A percentile compares a stretch with the other conserved stretches of the same genome.
phyloP scores from a whole-genome alignment of 805 yeast species.

The Wickerhamiella galacta region DNA sequence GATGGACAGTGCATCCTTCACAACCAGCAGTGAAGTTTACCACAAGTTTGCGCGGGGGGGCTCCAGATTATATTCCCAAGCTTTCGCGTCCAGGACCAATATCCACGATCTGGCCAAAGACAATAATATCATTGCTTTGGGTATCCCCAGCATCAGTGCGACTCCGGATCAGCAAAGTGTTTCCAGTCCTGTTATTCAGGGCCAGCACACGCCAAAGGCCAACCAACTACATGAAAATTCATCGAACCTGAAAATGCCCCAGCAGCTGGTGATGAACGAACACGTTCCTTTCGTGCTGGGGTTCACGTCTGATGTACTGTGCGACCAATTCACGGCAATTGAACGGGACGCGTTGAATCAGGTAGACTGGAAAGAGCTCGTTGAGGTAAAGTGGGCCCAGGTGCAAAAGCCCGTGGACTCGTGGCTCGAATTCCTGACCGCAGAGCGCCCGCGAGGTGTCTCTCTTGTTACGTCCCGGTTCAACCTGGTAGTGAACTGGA shows the following conservation, averaged over 20 bases:
- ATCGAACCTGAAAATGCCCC: neutral
- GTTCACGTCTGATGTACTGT: constrained; percentile 47
- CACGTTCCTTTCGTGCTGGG: constrained; percentile 76
- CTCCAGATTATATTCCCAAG: constrained; percentile 7
- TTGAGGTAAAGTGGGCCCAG: constrained; percentile 59
- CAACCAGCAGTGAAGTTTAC: neutral
- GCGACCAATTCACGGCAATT: constrained; percentile 70
- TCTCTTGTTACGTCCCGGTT: constrained; percentile 72
- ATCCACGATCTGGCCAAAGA: neutral
- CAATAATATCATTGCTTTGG: constrained; percentile 1
- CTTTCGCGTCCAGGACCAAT: constrained; percentile 7
- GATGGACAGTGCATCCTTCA: no score
- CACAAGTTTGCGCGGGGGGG: constrained; percentile 5
- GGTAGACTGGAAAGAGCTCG: constrained; percentile 80
- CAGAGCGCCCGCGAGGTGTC: constrained; percentile 47
- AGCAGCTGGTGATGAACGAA: constrained; percentile 10
- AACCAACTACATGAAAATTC: neutral
- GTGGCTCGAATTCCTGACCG: constrained; percentile 64
- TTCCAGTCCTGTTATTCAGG: neutral
- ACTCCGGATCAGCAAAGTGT: no score
- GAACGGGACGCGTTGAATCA: constrained; percentile 73
- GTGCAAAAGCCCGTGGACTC: constrained; percentile 53
- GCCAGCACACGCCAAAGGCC: neutral
- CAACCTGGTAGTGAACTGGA: constrained; percentile 82
- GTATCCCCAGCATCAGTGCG: constrained; percentile 2